Evolutionary conservation across 108 stramenopile species (phyloP).

Genomic region (Cyclotella atomus): DNA sequence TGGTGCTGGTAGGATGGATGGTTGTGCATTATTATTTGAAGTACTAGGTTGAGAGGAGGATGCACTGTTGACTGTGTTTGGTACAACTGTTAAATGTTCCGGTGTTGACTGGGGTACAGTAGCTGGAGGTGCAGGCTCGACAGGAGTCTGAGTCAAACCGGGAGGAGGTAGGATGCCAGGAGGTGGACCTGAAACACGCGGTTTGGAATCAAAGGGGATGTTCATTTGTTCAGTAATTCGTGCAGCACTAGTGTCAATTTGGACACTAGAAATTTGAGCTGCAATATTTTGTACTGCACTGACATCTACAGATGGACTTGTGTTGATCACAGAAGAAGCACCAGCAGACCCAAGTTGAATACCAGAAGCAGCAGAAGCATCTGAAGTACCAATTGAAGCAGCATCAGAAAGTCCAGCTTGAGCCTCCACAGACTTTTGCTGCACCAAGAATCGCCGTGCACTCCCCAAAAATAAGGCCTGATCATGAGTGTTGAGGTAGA

Average conservation of each 20-base stretch:
- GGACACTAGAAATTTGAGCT: not conserved
- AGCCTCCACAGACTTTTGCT: not conserved
- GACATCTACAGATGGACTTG: not conserved
- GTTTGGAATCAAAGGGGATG: not conserved
- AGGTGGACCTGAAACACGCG: not conserved
- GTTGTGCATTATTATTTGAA: not conserved
- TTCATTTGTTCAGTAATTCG: not conserved
- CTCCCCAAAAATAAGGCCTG: conserved; percentile 63
- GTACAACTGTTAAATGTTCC: not conserved
- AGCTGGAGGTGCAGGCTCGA: not conserved
- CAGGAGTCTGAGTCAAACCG: no score
- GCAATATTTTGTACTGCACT: not conserved
- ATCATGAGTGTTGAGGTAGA: conserved; percentile 52
- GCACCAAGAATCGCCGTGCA: conserved; percentile 60
- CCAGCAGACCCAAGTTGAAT: no score
- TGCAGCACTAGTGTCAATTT: not conserved
- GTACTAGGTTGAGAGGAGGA: not conserved
- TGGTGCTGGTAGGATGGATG: conserved; percentile 45
- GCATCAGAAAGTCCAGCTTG: not conserved
- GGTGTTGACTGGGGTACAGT: conserved; percentile 21
- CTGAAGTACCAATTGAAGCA: no score
- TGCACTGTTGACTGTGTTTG: not conserved
- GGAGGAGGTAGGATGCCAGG: conserved; percentile 9
- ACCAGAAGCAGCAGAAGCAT: no score
- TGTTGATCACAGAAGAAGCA: not conserved